A percentile compares a stretch with the other conserved stretches of the same genome.
phyloP scores from a whole-genome alignment of 2,329 filamentous ascomycete genomes.

The Rhynchosporium agropyri region DNA sequence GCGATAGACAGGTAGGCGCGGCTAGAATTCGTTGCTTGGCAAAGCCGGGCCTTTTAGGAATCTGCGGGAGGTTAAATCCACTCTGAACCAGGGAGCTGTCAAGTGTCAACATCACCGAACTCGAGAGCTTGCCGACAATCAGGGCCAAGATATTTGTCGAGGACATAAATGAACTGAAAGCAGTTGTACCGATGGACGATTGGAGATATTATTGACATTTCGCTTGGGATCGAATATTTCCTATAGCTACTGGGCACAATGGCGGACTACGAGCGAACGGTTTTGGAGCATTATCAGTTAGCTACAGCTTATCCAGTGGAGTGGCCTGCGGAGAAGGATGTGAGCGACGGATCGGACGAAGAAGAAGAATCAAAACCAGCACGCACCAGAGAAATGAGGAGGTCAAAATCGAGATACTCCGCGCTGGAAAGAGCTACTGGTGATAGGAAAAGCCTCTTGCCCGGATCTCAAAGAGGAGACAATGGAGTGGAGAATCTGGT shows the following conservation, averaged over 20 bases:
- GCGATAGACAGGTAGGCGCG: conserved; percentile 26
- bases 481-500: conserved; percentile 76
- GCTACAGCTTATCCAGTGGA: conserved; percentile 74
- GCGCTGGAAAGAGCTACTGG: conserved; percentile 77
- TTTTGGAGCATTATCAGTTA: conserved; percentile 90
- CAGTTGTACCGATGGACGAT: not conserved
- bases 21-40: conserved; percentile 25
- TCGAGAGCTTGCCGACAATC: not conserved
- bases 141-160: conserved; percentile 3
- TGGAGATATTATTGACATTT: not conserved
- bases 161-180: not conserved
- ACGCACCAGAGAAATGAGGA: conserved; percentile 53
- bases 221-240: not conserved
- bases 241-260: conserved; percentile 42
- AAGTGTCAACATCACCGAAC: conserved; percentile 3
- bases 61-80: too few relatives aligned
- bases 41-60: not conserved
- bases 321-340: conserved; percentile 84
- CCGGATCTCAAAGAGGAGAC: conserved; percentile 68
- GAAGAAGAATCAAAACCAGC: conserved; percentile 47
- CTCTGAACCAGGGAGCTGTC: not conserved
- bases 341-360: conserved; percentile 67
- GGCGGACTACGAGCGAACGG: conserved; percentile 73
- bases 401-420: conserved; percentile 79
- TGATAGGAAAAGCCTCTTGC: conserved; percentile 63